Conservation (phyloP, 1,284 basidiomycete genomes). For the Cryptococcus depauperatus region DNA sequence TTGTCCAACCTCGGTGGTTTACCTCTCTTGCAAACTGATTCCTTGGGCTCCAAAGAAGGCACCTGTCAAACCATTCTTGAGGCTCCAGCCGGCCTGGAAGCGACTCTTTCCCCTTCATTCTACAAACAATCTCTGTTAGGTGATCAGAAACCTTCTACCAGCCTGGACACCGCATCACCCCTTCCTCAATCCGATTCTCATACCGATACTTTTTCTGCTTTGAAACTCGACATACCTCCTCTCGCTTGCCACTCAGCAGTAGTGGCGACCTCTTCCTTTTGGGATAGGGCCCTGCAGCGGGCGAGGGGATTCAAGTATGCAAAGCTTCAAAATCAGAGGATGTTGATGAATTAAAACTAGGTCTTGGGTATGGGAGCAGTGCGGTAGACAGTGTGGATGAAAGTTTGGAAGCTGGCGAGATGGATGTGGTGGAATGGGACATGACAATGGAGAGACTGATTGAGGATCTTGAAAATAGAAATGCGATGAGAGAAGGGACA, state of each 20-base stretch:
- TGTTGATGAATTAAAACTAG: slow-evolving; percentile 10
- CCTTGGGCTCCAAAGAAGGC: not conserved
- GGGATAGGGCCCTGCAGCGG: slow-evolving; percentile 42
- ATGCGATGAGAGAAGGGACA: not conserved
- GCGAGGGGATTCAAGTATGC: slow-evolving; percentile 31
- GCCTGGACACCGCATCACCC: slow-evolving; percentile 1
- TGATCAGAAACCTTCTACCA: slow-evolving; percentile 2
- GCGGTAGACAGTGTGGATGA: slow-evolving; percentile 5
- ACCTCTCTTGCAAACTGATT: slow-evolving; percentile 1
- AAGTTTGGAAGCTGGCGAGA: slow-evolving; percentile 1
- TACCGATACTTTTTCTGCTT: no score
- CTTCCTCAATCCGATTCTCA: slow-evolving; percentile 1
- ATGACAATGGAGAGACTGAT: slow-evolving; percentile 28
- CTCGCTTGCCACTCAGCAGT: slow-evolving; percentile 45
- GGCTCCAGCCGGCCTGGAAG: slow-evolving; percentile 13
- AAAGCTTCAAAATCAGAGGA: slow-evolving; percentile 18
- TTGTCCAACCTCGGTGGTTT: slow-evolving; percentile 27
- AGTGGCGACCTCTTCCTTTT: slow-evolving; percentile 35
- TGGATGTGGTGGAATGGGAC: slow-evolving; percentile 20
- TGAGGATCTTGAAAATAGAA: slow-evolving; percentile 19
- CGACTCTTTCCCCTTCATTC: no score
- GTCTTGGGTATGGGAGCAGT: slow-evolving; percentile 8
- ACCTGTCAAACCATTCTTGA: no score
- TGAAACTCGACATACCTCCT: slow-evolving; percentile 23
- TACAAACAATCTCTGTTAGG: no score